Base-by-base conservation (phyloP, 2,329 filamentous ascomycete species). In the Cercospora zeina region DNA sequence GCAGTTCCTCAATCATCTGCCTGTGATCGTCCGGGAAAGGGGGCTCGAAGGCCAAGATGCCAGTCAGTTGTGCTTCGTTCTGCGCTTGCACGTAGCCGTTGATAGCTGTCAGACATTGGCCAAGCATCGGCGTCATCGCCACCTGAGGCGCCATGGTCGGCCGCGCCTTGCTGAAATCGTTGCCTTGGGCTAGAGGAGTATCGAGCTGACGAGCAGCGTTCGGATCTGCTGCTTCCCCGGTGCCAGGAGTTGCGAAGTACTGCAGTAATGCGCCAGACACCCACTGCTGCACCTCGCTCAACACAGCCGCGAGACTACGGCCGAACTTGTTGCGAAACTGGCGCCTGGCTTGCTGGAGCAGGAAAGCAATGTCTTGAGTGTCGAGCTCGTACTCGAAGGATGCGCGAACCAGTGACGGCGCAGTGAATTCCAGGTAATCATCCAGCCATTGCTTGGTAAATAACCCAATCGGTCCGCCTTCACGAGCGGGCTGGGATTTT, bases 41-140 rank as follows among this genome's bases (percentile, higher is more conserved):
- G 11, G 89, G 89, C 72, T 93, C 90, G 67, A 95, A 87, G 65
- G 87, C 83, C 13, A 96, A 82, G 80, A 86, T 93, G 62, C 86
- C 81, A 65, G 88, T 83, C 13, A 96, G 82, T 65, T 83, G 80
- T 33, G 80, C 77, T 63, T 88, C 89, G 75, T 93, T 83, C 63
- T 87, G 85, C 19, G 77, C 77, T 58, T 82, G 81, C 54, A 93
- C 81, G 61, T 89, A 82, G 19, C 78, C 78, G 57, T 84, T 83
- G 59, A 93, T 83, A 59, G 85, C 84, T 10, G 77, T 76, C 57
- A 93, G 83, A 73, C 93, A 95, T 67, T 88, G 81, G 67, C 86
- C 80, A 47, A 89, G 82, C 37, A 62, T 56, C 3, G 65, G 60
- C 30, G 65, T 64, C 24, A 47, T 58, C 36, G 34, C 50, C 9